Conservation (phyloP, 352 stramenopile species). For the Pythium scleroteichum region DNA sequence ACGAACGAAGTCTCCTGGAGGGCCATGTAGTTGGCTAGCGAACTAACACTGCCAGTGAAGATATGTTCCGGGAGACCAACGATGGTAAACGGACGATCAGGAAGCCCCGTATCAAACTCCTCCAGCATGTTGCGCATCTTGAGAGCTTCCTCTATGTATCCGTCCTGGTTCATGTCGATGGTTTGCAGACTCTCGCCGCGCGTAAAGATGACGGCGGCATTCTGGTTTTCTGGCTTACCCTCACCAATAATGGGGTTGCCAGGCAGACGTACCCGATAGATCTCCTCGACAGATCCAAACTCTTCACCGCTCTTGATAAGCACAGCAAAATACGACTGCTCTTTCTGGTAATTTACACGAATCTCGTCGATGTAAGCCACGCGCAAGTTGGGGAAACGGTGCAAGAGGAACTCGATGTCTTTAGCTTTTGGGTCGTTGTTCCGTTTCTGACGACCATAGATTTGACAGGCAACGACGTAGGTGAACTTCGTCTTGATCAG, state of each 20-base stretch:
- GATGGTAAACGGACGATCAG: slow-evolving; percentile 90
- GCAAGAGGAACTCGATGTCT: slow-evolving; percentile 98
- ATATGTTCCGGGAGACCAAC: slow-evolving; percentile 99
- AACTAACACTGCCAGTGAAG: slow-evolving; percentile 98
- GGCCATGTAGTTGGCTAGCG: slow-evolving; percentile 99
- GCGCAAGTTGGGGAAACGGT: slow-evolving; percentile 96
- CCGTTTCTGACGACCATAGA: slow-evolving; percentile 98
- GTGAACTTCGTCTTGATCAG: slow-evolving; percentile 99
- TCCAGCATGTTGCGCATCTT: slow-evolving; percentile 99
- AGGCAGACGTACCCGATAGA: slow-evolving; percentile 97
- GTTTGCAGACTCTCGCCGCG: slow-evolving; percentile 97
- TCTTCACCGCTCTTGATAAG: slow-evolving; percentile 94
- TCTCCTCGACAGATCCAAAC: slow-evolving; percentile 79
- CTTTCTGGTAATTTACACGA: slow-evolving; percentile 93
- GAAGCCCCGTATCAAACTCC: slow-evolving; percentile 92
- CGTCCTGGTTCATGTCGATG: slow-evolving; percentile 99
- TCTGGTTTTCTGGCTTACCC: slow-evolving; percentile 99
- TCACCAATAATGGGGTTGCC: slow-evolving; percentile 98
- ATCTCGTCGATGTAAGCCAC: slow-evolving; percentile 99
- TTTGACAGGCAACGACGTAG: slow-evolving; percentile 98
- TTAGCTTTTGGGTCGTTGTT: slow-evolving; percentile 98
- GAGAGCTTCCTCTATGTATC: slow-evolving; percentile 98
- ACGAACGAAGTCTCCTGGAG: slow-evolving; percentile 99
- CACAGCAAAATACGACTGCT: slow-evolving; percentile 96
- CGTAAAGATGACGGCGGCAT: slow-evolving; percentile 98